Percentiles rank a stretch among this genome's conserved stretches.
phyloP scores from a whole-genome alignment of 2,329 filamentous ascomycete species.

The Cercospora zeae-maydis region DNA sequence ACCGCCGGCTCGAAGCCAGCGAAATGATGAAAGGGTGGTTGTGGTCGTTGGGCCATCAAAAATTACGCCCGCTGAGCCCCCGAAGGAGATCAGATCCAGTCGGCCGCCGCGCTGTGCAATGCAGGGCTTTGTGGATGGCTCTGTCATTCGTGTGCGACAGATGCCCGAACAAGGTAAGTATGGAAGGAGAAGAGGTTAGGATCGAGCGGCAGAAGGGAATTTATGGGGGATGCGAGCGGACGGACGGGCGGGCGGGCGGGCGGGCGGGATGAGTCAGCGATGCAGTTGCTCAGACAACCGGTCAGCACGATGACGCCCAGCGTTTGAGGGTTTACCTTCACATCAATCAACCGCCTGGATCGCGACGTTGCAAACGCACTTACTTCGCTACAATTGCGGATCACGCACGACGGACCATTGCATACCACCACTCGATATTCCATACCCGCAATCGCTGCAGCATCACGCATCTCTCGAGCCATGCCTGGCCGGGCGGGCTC shows the following conservation, averaged over 20 bases:
- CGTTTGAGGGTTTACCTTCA: background rate
- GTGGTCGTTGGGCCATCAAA: conserved; percentile 7
- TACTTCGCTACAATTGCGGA: conserved; percentile 8
- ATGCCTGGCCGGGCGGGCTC: conserved; percentile 36
- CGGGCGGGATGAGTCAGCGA: background rate
- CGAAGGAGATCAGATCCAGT: conserved; percentile 12
- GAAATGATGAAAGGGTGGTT: background rate
- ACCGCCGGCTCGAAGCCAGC: background rate
- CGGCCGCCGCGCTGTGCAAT: conserved; percentile 10
- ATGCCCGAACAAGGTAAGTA: conserved; percentile 2
- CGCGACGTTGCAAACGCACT: conserved; percentile 11
- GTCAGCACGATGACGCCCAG: background rate
- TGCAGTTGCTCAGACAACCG: background rate
- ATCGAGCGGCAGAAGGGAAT: background rate
- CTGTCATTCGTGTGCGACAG: background rate
- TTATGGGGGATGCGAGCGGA: background rate
- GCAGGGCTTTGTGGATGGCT: conserved; percentile 2
- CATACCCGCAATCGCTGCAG: background rate
- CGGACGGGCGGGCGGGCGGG: background rate
- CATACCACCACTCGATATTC: background rate
- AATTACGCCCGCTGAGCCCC: conserved; percentile 8
- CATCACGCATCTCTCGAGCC: conserved; percentile 10
- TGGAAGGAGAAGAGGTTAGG: background rate
- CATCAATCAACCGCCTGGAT: background rate
- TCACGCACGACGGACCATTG: background rate